A percentile compares a stretch with the other conserved stretches of the same genome.
phyloP scores from a whole-genome alignment of 1,284 basidiomycete species.

The Microbotryum saponariae region DNA sequence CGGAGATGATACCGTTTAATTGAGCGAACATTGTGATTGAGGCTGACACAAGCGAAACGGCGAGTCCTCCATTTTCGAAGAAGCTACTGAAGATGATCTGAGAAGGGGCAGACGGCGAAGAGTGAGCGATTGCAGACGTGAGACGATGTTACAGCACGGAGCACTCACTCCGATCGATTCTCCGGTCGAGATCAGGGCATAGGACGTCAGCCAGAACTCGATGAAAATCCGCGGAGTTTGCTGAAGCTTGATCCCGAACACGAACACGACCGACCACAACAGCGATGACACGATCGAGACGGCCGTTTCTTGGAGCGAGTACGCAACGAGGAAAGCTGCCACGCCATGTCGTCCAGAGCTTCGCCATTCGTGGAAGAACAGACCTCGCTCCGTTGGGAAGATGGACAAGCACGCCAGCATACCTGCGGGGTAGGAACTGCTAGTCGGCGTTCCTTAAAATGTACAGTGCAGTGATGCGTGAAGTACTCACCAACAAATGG shows the following conservation, averaged over 20 bases:
- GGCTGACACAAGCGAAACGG: constrained; percentile 42
- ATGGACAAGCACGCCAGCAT: constrained; percentile 45
- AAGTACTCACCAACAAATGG: constrained; percentile 18
- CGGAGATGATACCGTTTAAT: constrained; percentile 43
- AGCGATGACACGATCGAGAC: constrained; percentile 41
- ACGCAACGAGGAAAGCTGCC: constrained; percentile 44
- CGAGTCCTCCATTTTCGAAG: constrained; percentile 35
- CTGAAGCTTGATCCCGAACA: constrained; percentile 43
- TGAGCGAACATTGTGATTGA: constrained; percentile 39
- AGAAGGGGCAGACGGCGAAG: neutral
- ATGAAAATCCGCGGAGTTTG: constrained; percentile 44
- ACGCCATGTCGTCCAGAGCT: constrained; percentile 43
- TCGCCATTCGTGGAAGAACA: constrained; percentile 45
- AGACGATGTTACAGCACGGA: constrained; percentile 36
- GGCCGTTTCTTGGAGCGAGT: constrained; percentile 44
- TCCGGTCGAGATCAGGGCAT: constrained; percentile 42
- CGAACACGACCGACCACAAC: constrained; percentile 23
- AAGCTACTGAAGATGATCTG: constrained; percentile 37
- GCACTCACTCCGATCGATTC: constrained; percentile 40
- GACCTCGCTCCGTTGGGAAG: constrained; percentile 43
- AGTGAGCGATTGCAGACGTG: constrained; percentile 18
- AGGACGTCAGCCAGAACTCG: constrained; percentile 44
- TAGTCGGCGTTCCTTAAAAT: constrained; percentile 2
- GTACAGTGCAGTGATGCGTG: constrained; percentile 3
- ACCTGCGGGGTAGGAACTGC: constrained; percentile 38